phyloP scores from a whole-genome alignment of 192 early-diverging fungal species.

The Backusella mclennaniae region DNA sequence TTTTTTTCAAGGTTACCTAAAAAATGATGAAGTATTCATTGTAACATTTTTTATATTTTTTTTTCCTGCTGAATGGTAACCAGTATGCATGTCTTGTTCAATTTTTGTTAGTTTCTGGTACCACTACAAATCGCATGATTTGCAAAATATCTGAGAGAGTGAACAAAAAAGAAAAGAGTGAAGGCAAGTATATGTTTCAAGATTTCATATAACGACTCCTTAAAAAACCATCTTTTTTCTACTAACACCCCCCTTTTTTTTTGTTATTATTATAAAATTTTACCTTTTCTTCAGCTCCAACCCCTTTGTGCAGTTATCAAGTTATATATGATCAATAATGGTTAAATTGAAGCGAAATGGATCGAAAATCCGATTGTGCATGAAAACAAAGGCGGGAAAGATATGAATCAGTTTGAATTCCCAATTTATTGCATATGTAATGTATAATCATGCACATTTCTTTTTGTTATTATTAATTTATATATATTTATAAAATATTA shows the following conservation, averaged over 20 bases:
- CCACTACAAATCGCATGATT: neutral
- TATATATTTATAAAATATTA: constrained; percentile 4
- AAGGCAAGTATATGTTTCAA: too few relatives aligned
- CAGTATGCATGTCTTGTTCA: neutral
- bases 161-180: neutral
- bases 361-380: constrained; percentile 5
- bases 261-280: neutral
- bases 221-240: neutral
- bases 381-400: constrained; percentile 1
- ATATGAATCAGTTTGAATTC: neutral
- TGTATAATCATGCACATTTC: neutral
- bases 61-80: neutral
- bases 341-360: neutral
- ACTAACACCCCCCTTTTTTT: neutral
- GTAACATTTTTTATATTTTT: neutral
- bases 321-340: neutral
- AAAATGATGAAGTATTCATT: neutral
- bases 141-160: neutral
- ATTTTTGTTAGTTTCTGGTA: neutral
- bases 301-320: neutral
- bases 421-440: neutral
- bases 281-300: neutral
- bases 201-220: neutral
- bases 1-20: neutral
- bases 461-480: neutral